Evolutionary conservation across 495 filamentous ascomycete genomes (phyloP), one percentile per base, ranked within the genome.

Genomic region (Collariella sp.): DNA sequence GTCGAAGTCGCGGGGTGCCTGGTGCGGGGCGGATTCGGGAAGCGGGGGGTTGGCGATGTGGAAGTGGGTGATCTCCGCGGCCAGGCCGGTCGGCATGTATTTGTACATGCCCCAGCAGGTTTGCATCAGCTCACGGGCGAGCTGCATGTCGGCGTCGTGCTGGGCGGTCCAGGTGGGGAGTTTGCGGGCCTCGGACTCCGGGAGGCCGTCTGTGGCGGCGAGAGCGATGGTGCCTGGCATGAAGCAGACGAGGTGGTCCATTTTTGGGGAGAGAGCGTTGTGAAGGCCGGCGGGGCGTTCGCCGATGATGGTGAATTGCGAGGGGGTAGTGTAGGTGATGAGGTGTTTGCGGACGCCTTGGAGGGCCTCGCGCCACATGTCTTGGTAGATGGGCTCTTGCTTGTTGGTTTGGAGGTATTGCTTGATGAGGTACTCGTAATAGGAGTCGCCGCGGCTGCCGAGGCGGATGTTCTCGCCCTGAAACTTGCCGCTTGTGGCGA

Each of bases 171-270:
- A 99, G 18, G 69, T 73, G 0, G 80, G 63, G 0, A 79, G 76
- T 62, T 86, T 82, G 58, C 80, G 84, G 5, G 91, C 90, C 60
- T 89, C 83, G 1, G 79, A 72, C 31, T 95, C 77, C 0, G 81
- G 81, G 38, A 82, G 58, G 1, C 93, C 93, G 19, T 83, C 87
- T 0, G 93, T 99, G 4, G 81, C 88, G 10, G 82, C 90, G 1
- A 97, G 81, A 0, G 91, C 93, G 60, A 97, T 91, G 13, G 91
- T 95, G 31, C 93, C 94, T 0, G 93, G 91, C 79, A 96, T 86
- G 75, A 97, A 99, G 74, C 93, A 99, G 36, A 91, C 91, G 7
- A 97, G 76, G 67, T 99, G 93, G 63, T 97, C 93, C 94, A 99
- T 97, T 71, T 97, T 97, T 18, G 91, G 87, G 0, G 76, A 79